Evolutionary conservation across 768 basidiomycete genomes (phyloP), one percentile per base, ranked within the genome.

Genomic region (Termitomyces sp.): DNA sequence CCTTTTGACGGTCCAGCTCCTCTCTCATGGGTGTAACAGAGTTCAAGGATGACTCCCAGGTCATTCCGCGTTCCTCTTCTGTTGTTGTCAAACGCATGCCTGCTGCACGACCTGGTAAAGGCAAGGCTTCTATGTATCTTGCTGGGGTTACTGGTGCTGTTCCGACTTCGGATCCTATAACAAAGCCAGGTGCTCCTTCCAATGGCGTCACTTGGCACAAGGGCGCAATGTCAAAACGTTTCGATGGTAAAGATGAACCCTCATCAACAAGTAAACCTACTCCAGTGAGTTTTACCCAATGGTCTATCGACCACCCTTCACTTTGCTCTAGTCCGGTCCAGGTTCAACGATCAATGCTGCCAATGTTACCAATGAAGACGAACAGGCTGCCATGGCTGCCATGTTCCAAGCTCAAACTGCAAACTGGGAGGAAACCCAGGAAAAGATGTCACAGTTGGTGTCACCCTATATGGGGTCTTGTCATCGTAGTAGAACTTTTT

Each of bases 371-470:
- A 77, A 81, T 59, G 81, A 84, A 46, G 96, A 97, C 59, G 97
- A 98, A 69, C 91, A 89, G 29, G 91, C 89, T n/a, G 89, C 92
- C 33, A 91, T 99, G 80, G 89, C 88, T n/a, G 95, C 95, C 63
- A 97, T 99, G 91, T 95, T 98, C 70, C 88, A 91, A 71, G 90
- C 90, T 56, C 91, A 94, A 73, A 86, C 86, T 38, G 86, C 91
- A 60, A 91, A 94, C 72, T 99, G 96, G 97, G 90, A 97, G 77
- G 91, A 95, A 82, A 89, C 94, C 67, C 94, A 98, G 76, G 94
- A 98, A 81, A 94, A 96, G 82, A 98, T 99, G 95, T 89, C 94
- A 68, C 88, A 93, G 97, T 99, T 79, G 79, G 95, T 94, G 77
- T 84, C 74, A 76, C 78, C 79, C 80, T 68, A 70, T 64, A 64